Evolutionary conservation across 2,329 filamentous ascomycete species (phyloP).

Genomic region (Colletotrichum sp.): DNA sequence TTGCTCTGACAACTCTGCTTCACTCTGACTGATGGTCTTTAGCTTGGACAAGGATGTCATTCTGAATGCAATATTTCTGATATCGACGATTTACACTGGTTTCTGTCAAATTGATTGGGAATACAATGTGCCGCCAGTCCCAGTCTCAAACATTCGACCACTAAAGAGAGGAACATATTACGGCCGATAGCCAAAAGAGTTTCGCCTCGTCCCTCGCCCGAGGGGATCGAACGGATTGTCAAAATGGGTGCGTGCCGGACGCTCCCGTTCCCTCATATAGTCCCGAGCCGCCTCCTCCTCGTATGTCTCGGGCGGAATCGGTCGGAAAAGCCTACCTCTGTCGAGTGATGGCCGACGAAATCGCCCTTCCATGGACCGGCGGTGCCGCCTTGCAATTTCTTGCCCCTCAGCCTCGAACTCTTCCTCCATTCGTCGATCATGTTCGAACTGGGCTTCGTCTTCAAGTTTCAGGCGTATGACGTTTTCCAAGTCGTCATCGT

Average conservation of each 20-base stretch:
- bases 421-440: neutral
- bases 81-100: neutral
- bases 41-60: neutral
- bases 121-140: neutral
- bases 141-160: neutral
- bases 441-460: neutral
- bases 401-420: neutral
- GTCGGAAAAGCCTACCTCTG: neutral
- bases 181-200: neutral
- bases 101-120: neutral
- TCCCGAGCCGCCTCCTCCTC: conserved; percentile 12
- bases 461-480: neutral
- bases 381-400: neutral
- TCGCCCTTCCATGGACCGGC: neutral
- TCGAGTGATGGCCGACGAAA: conserved; percentile 11
- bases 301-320: neutral
- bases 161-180: neutral
- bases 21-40: neutral
- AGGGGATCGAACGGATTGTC: conserved; percentile 20
- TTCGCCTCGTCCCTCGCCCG: conserved; percentile 1
- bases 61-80: neutral
- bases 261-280: conserved; percentile 3
- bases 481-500: conserved; percentile 11
- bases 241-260: neutral
- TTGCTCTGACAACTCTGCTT: neutral